These are phyloP conservation scores for Myxozyma udenii DNA, from an alignment of 805 yeast species.

Conservation along the genomic window DNA sequence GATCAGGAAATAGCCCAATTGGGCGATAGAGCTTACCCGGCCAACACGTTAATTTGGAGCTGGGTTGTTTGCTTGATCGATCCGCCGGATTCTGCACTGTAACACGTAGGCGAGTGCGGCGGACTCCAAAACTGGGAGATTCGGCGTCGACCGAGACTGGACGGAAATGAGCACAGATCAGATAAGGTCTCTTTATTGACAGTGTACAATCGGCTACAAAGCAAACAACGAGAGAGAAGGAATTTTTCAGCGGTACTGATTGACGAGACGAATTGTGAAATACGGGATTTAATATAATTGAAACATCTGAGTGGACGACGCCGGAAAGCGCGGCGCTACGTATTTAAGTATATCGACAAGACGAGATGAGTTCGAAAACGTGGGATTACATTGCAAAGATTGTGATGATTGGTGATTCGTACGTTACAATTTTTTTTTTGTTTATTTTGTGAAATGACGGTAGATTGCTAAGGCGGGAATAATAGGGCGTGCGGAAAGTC, in stretches of 20 bases:
- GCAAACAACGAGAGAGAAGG: no score
- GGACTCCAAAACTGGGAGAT: background rate
- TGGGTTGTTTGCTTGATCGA: no score
- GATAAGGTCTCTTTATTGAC: no score
- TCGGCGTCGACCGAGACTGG: background rate
- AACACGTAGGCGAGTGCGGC: no score
- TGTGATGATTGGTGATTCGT: constrained; percentile 42
- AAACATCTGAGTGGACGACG: background rate
- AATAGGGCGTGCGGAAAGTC: constrained; percentile 41
- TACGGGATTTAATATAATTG: background rate
- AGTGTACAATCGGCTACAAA: no score
- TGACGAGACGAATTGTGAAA: background rate
- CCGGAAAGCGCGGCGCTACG: background rate
- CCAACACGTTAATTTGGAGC: background rate
- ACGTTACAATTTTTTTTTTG: constrained; percentile 22
- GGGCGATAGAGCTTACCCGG: background rate
- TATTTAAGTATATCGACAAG: background rate
- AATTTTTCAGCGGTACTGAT: background rate
- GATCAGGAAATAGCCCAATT: background rate
- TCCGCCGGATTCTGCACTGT: no score
- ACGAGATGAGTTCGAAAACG: constrained; percentile 25
- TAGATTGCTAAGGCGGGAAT: constrained; percentile 18
- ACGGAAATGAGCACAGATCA: background rate
- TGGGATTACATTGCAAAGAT: constrained; percentile 40
- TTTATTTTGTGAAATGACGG: constrained; percentile 28